phyloP scores from a whole-genome alignment of 345 rosid genomes.

The Atalantia buxifolia region DNA sequence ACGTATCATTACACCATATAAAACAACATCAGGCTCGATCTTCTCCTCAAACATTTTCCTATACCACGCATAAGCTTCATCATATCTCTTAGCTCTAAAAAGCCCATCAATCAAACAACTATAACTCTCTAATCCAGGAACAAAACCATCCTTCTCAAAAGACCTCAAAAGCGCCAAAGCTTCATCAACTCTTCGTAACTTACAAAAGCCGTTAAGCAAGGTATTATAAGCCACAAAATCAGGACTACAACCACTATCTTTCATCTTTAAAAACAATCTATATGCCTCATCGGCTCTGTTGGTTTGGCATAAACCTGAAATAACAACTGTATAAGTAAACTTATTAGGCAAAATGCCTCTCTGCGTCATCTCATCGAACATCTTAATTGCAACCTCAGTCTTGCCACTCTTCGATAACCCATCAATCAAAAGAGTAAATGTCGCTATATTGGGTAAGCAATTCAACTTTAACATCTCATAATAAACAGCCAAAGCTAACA shows the following conservation, averaged over 20 bases:
- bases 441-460: constrained; percentile 47
- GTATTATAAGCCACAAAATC: constrained; percentile 59
- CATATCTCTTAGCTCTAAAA: constrained; percentile 43
- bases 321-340: constrained; percentile 44
- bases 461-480: constrained; percentile 63
- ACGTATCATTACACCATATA: constrained; percentile 63
- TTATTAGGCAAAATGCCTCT: constrained; percentile 54
- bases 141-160: constrained; percentile 60
- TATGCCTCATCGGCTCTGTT: constrained; percentile 51
- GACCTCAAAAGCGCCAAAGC: constrained; percentile 45
- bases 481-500: constrained; percentile 62
- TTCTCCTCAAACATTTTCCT: constrained; percentile 38
- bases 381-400: constrained; percentile 49
- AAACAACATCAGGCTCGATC: constrained; percentile 58
- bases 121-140: constrained; percentile 47
- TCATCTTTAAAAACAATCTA: constrained; percentile 67
- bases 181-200: constrained; percentile 58
- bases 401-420: constrained; percentile 58
- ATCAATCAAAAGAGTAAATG: constrained; percentile 60
- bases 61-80: constrained; percentile 60
- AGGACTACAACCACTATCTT: constrained; percentile 45
- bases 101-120: constrained; percentile 65
- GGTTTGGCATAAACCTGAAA: constrained; percentile 66
- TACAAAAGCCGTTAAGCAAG: constrained; percentile 80
- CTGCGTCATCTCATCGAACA: constrained; percentile 74